A percentile compares a stretch with the other conserved stretches of the same genome.
Conservation (phyloP, 306 rosid species). For the Benincasa hispida region DNA sequence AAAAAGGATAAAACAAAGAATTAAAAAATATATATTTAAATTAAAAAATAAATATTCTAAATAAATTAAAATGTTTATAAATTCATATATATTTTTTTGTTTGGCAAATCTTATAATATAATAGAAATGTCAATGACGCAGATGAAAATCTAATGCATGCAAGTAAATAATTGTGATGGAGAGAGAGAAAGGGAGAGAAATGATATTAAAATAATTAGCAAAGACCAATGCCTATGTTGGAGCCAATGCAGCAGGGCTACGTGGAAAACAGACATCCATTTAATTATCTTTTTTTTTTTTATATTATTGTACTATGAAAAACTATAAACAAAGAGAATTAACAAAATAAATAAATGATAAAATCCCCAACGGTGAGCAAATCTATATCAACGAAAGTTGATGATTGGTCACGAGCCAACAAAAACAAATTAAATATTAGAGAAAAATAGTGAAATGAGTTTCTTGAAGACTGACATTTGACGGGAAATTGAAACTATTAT, state of each 20-base stretch:
- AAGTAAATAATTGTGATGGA: background rate
- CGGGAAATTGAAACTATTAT: background rate
- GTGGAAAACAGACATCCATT: constrained; percentile 6
- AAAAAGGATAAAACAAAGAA: too few relatives aligned
- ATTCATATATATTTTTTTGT: too few relatives aligned
- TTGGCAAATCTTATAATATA: too few relatives aligned
- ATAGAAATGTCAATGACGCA: too few relatives aligned
- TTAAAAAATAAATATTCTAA: too few relatives aligned
- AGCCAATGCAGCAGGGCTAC: background rate
- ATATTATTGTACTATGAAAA: background rate
- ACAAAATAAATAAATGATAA: background rate
- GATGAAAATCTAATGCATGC: too few relatives aligned
- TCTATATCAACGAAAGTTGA: background rate
- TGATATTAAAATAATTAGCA: background rate
- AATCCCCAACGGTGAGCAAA: background rate
- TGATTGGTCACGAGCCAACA: background rate
- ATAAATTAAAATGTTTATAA: too few relatives aligned
- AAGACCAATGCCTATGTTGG: background rate
- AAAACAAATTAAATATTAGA: background rate
- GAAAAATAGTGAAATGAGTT: background rate
- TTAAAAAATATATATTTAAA: too few relatives aligned
- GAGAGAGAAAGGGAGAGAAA: background rate
- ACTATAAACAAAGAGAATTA: background rate
- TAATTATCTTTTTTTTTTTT: background rate
- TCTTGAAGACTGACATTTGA: background rate